A percentile compares a stretch with the other conserved stretches of the same genome.
Conservation (phyloP, 1,139 yeast species). For the Hyphopichia wangnamkhiaoensis region DNA sequence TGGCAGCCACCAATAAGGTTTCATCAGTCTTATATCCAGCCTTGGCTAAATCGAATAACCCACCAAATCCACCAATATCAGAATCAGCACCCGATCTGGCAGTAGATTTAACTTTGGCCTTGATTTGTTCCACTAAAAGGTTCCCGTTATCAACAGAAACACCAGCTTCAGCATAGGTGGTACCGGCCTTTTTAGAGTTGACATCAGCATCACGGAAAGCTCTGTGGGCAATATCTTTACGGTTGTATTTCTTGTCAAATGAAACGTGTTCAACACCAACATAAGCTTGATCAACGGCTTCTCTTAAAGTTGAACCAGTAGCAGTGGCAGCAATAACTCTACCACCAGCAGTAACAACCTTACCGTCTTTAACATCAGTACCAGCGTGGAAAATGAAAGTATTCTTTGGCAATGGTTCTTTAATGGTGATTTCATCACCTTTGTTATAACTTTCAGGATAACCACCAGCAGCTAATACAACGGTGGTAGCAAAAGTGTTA, state of each 20-base stretch:
- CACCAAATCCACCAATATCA: slow-evolving; percentile 98
- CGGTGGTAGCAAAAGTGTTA: slow-evolving; percentile 78
- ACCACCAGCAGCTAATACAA: slow-evolving; percentile 96
- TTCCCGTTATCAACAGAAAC: slow-evolving; percentile 97
- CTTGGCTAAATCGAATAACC: slow-evolving; percentile 83
- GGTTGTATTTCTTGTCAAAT: slow-evolving; percentile 75
- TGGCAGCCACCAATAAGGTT: slow-evolving; percentile 90
- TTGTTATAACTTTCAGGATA: slow-evolving; percentile 86
- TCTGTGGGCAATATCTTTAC: slow-evolving; percentile 94
- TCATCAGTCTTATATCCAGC: slow-evolving; percentile 81
- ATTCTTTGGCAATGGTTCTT: slow-evolving; percentile 47
- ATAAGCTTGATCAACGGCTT: slow-evolving; percentile 85
- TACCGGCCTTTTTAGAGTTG: slow-evolving; percentile 30
- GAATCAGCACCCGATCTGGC: slow-evolving; percentile 96
- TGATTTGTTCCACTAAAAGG: slow-evolving; percentile 83
- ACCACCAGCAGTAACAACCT: slow-evolving; percentile 87
- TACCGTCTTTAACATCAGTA: slow-evolving; percentile 57
- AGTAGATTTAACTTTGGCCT: slow-evolving; percentile 90
- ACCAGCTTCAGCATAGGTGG: slow-evolving; percentile 93
- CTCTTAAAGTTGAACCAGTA: slow-evolving; percentile 69
- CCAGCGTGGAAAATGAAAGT: slow-evolving; percentile 95
- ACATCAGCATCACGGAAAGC: slow-evolving; percentile 67
- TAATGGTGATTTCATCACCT: slow-evolving; percentile 79
- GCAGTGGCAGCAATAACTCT: slow-evolving; percentile 97
- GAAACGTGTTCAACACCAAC: slow-evolving; percentile 75